These are phyloP conservation scores for Luffa aegyptiaca DNA, from an alignment of 306 rosid species.

Conservation along the genomic window DNA sequence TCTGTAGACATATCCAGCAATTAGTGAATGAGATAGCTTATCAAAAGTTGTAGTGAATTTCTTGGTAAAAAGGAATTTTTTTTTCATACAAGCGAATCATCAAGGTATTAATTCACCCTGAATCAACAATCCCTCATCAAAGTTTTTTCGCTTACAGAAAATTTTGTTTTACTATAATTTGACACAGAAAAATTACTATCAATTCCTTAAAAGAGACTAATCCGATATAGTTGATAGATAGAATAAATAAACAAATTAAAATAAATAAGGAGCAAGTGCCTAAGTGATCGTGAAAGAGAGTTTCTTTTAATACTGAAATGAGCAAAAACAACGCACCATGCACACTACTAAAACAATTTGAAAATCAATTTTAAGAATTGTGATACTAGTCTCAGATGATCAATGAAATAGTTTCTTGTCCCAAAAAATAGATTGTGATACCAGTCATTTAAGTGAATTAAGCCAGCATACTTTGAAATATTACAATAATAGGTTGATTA, in stretches of 20 bases:
- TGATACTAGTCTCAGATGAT: background rate
- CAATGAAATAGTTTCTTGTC: background rate
- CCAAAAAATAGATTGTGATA: background rate
- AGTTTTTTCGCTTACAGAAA: background rate
- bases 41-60: background rate
- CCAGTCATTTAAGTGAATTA: background rate
- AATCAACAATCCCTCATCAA: background rate
- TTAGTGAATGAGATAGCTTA: background rate
- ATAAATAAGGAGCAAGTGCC: background rate
- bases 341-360: background rate
- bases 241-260: background rate
- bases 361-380: background rate
- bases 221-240: background rate
- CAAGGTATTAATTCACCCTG: background rate
- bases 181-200: background rate
- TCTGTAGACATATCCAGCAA: conserved; percentile 25
- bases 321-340: background rate
- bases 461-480: background rate
- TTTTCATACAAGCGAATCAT: background rate
- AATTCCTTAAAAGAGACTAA: background rate
- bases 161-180: background rate
- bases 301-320: background rate
- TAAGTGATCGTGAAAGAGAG: background rate
- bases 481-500: background rate
- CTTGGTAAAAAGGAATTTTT: background rate